Percentiles rank a stretch among this genome's conserved stretches.
Evolutionary conservation across 768 basidiomycete species (phyloP).

Genomic region (Russula abietina): DNA sequence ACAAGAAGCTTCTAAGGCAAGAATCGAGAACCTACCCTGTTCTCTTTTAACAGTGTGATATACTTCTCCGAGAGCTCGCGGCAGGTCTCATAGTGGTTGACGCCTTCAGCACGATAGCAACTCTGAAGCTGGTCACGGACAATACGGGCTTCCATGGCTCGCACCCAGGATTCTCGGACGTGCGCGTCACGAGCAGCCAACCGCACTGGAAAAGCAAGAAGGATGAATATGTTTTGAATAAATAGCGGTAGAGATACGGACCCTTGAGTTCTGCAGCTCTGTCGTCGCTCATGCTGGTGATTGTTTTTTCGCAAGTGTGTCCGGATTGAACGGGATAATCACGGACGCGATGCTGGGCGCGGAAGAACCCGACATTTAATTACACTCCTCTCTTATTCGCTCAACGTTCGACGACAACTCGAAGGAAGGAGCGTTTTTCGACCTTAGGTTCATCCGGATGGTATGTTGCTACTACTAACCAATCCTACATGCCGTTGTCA

Average conservation of each 20-base stretch:
- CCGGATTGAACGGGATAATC: background rate
- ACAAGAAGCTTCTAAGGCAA: constrained; percentile 3
- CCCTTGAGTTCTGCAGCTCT: constrained; percentile 47
- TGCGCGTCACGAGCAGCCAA: constrained; percentile 63
- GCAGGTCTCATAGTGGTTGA: constrained; percentile 88
- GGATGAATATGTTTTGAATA: background rate
- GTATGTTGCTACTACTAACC: background rate
- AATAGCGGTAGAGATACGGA: constrained; percentile 24
- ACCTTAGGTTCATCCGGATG: background rate
- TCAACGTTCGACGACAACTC: background rate
- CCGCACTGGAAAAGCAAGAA: constrained; percentile 41
- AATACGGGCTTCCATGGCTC: constrained; percentile 86
- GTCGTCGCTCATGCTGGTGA: constrained; percentile 37
- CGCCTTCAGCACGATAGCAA: constrained; percentile 86
- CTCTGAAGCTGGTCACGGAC: constrained; percentile 84
- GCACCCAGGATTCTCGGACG: constrained; percentile 90
- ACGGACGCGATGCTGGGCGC: background rate
- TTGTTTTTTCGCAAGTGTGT: constrained; percentile 27
- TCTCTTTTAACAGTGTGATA: constrained; percentile 66
- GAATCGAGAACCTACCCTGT: constrained; percentile 53
- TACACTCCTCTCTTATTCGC: background rate
- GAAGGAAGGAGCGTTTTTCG: background rate
- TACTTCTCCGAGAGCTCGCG: constrained; percentile 82
- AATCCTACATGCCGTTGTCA: background rate
- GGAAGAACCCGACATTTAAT: constrained; percentile 2